Base-by-base conservation (phyloP, 116 monocot genomes). In the Iris pallida region DNA sequence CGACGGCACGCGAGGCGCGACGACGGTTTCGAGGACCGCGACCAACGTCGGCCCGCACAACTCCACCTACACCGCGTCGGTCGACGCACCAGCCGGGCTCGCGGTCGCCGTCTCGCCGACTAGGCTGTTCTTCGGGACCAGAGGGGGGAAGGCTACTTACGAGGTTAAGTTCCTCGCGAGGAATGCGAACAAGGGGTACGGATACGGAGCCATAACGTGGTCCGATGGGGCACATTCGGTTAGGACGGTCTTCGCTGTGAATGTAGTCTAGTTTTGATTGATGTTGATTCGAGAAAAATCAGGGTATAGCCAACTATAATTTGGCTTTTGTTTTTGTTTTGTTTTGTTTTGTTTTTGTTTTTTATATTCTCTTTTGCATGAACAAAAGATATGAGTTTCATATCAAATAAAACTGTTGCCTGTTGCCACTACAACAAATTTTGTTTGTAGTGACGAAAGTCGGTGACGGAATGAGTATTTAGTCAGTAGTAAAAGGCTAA, bases 11-110 rank as follows among this genome's bases (percentile, higher is more conserved):
- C 63, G 51, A 4, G 66, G 47, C 10, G 65, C 55, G 11, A 60
- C 42, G 57, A 83, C 64, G 42, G 77, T 92, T 42, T 71, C 53
- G 15, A 54, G 96, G 53, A 87, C 84, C 8, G 86, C 73, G 8
- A 92, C 82, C 46, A 92, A 92, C 59, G 96, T 92, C 6, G 96
- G 92, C 4, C 74, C 84, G 8, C 67, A 61, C 8, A 87, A 87
- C 55, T 71, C 84, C 0, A 85, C 87, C 5, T 96, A 92, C 59
- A 45, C 20, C 13, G 92, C 71, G 1, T 61, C 59, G 6, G 81
- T 96, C 0, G 77, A 96, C 4, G 78, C 87, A 3, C 85, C 85
- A 0, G 70, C 9, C 43, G 92, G 89, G 6, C 14, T 96, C 14
- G 47, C 40, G 7, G 96, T 96, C 16, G 70, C 63, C 41, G 83